Base-by-base conservation (phyloP, 2,329 filamentous ascomycete genomes). In the Rhynchosporium graminicola region DNA sequence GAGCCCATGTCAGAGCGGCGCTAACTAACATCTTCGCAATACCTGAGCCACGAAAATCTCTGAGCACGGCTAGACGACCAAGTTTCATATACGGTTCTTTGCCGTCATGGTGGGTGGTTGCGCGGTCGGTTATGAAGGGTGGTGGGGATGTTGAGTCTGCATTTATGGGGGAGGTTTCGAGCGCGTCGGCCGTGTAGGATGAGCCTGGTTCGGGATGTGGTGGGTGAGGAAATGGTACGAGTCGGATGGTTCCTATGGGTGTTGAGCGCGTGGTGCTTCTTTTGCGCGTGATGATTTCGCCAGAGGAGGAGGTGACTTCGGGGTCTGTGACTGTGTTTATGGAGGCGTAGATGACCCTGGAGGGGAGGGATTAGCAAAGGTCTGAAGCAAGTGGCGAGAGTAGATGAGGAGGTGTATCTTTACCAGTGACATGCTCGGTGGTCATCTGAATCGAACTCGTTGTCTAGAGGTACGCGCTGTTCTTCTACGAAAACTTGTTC, bases 381-480 rank as follows among this genome's bases (percentile, higher is more conserved):
- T 9, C 36, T 51, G 15, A 4, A 20, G 15, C 20, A 38, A 15
- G 7, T n/a, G 9, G 7, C 28, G 48, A 36, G 9, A 50, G 12
- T 20, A 1, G 61, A 42, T 48, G 38, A 1, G 33, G 13, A 29
- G 8, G 4, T 12, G 26, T 28, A 20, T 9, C 61, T 61, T 13
- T 64, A 97, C 90, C 91, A 97, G 76, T 97, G 92, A 77, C 88
- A 94, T 68, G 86, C 88, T 42, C 90, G 84, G 0, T 82, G 68
- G 74, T 98, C 94, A 73, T 97, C 92, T 0, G 81, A 78, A 78
- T 97, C 94, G 67, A 91, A 82, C 75, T 98, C 93, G 67, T 86
- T 84, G 43, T 89, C 85, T 0, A 86, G 75, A 0, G 83, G 80
- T 13, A 86, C 78, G 0, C 75, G 69, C 70, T 89, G 86, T 70